phyloP scores from a whole-genome alignment of 768 basidiomycete species.

The Suillus subalutaceus region DNA sequence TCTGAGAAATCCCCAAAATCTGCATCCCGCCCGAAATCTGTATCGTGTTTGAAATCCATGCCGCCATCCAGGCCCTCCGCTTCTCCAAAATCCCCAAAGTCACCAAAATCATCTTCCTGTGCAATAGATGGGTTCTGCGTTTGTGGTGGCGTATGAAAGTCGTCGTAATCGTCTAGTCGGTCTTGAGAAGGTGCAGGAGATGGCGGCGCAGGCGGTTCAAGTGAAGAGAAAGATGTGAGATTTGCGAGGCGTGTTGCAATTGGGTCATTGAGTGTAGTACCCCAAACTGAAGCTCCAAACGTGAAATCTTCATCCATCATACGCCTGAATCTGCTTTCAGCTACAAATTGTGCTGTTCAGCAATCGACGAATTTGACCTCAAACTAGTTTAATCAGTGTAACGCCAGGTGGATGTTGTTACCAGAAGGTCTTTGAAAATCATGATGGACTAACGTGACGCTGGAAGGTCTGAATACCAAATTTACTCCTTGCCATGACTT shows the following conservation, averaged over 20 bases:
- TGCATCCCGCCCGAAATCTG: conserved; percentile 39
- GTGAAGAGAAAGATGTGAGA: conserved; percentile 22
- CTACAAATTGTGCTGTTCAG: conserved; percentile 17
- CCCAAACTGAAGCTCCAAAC: conserved; percentile 79
- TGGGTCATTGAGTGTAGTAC: conserved; percentile 40
- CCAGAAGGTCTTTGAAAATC: background rate
- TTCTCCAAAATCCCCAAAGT: conserved; percentile 88
- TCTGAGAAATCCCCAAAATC: conserved; percentile 42
- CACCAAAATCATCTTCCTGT: conserved; percentile 79
- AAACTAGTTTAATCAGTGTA: background rate
- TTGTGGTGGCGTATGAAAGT: conserved; percentile 50
- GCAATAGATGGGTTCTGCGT: conserved; percentile 44
- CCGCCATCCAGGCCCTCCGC: conserved; percentile 37
- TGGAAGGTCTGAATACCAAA: background rate
- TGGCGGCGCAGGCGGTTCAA: conserved; percentile 23
- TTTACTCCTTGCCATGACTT: background rate
- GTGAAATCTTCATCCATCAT: conserved; percentile 73
- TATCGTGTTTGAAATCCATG: conserved; percentile 24
- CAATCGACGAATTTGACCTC: background rate
- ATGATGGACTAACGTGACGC: conserved; percentile 2
- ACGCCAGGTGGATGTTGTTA: conserved; percentile 9
- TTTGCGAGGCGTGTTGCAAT: conserved; percentile 29
- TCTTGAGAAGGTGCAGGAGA: conserved; percentile 33
- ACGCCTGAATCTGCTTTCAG: conserved; percentile 12
- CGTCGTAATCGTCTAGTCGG: conserved; percentile 56